Conservation (phyloP, 177 flowering plant species). For the Vitis hybrid region DNA sequence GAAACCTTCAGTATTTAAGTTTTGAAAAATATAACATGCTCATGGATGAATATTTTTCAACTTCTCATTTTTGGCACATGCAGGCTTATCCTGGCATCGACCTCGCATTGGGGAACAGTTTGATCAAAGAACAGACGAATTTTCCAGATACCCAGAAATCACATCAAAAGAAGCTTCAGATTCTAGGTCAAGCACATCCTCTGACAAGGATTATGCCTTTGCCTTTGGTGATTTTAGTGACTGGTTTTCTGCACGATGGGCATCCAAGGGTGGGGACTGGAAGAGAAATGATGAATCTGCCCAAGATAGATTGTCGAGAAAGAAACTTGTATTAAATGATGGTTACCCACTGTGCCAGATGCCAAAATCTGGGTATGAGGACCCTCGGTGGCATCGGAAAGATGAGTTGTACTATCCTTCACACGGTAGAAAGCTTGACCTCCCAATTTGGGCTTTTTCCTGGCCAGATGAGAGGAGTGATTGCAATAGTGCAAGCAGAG, state of each 20-base stretch:
- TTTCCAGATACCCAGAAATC: conserved; percentile 26
- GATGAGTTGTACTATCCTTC: conserved; percentile 83
- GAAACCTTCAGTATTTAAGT: no score
- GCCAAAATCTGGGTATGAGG: conserved; percentile 83
- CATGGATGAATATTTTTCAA: no score
- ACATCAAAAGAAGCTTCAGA: conserved; percentile 40
- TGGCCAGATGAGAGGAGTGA: conserved; percentile 69
- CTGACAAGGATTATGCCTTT: conserved; percentile 40
- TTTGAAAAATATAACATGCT: no score
- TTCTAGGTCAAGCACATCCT: conserved; percentile 23
- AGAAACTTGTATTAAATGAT: conserved; percentile 80
- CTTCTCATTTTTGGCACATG: not conserved
- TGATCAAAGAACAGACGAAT: conserved; percentile 34
- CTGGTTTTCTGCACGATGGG: conserved; percentile 75
- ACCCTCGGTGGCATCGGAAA: conserved; percentile 77
- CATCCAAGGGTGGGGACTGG: conserved; percentile 99
- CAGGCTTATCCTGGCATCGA: conserved; percentile 44
- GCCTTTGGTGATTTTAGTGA: conserved; percentile 41
- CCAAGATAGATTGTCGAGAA: conserved; percentile 57
- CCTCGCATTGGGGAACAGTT: conserved; percentile 26
- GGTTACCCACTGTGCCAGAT: conserved; percentile 91
- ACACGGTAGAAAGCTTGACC: conserved; percentile 69
- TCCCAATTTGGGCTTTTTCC: conserved; percentile 86
- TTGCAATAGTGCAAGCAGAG: conserved; percentile 29
- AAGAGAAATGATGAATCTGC: conserved; percentile 74